A percentile compares a stretch with the other conserved stretches of the same genome.
Evolutionary conservation across 345 rosid genomes (phyloP).

Genomic region (Nasturtium officinale): DNA sequence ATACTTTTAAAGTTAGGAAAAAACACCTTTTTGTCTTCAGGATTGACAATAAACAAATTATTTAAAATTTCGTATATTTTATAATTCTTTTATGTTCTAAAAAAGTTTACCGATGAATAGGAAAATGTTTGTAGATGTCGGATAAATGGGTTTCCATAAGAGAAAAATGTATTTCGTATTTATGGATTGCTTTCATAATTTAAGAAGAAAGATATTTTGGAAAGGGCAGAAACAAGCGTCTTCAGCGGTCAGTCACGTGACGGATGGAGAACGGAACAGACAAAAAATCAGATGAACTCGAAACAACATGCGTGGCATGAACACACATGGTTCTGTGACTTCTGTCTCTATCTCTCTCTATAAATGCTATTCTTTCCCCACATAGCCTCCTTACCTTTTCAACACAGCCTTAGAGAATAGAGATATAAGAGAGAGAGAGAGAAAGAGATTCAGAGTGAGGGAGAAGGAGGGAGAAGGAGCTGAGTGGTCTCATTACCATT

Average conservation of each 20-base stretch:
- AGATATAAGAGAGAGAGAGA: constrained; percentile 22
- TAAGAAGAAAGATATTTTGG: not conserved
- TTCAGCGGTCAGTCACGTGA: constrained; percentile 42
- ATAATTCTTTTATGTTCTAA: too few relatives aligned
- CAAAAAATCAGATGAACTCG: constrained; percentile 13
- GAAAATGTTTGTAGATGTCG: not conserved
- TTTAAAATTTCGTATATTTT: not conserved
- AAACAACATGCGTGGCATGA: constrained; percentile 45
- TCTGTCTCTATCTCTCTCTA: constrained; percentile 40
- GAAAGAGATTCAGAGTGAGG: not conserved
- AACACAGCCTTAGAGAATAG: constrained; percentile 3
- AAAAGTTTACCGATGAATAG: too few relatives aligned
- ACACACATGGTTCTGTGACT: constrained; percentile 8
- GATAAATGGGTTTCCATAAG: not conserved
- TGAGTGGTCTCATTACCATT: constrained; percentile 31
- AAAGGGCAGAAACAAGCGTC: constrained; percentile 32
- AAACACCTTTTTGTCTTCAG: not conserved
- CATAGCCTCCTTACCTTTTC: constrained; percentile 25
- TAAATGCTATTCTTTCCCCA: constrained; percentile 20
- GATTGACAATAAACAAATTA: not conserved
- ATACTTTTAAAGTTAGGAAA: not conserved
- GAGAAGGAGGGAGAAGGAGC: constrained; percentile 33
- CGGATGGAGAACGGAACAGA: constrained; percentile 32
- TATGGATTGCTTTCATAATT: not conserved
- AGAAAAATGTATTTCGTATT: not conserved